Base-by-base conservation (phyloP, 1,284 basidiomycete species). In the Tremellales sp. region DNA sequence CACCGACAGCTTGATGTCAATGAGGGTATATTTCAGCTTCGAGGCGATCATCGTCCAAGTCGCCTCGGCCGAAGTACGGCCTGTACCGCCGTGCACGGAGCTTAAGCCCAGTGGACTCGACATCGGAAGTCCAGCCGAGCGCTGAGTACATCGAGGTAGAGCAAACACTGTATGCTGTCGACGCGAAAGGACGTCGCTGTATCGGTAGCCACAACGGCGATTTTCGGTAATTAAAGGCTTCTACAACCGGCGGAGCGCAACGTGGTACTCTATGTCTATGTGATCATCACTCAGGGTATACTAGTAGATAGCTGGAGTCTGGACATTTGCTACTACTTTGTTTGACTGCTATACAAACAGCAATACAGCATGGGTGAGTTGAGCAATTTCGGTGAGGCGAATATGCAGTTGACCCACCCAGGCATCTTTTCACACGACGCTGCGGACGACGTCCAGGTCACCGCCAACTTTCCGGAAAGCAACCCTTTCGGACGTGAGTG, bases 401-500 rank as follows among this genome's bases (percentile, higher is more conserved):
- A 8, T 8, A 31, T 8, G 29, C 15, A 39, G 19, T 17, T 39
- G 19, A 39, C 19, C 26, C 19, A 1, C n/a, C n/a, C 46, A 68
- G 66, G 66, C 40, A 43, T 68, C 46, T 68, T 68, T 51, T 49
- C 56, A 25, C 45, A 62, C 59, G 45, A 56, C 46, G 57, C 53
- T 22, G 45, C 51, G 22, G 60, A 67, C 53, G 80, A 82, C 58
- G 73, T 92, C 47, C 57, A 79, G 48, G 82, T 83, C 26, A 75
- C 80, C 54, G 84, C 84, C 49, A 73, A 80, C 15, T 92, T 89
- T 73, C 82, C 84, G 22, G 84, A 87, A 56, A 77, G 78, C 54
- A 91, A 91, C 72, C 80, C 83, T 1, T 89, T 90, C 63, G 86
- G 85, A 60, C 85, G 89, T 91, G 70, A 67, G 88, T 83, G 27